These are phyloP conservation scores for Spongispora temasekensis DNA, from an alignment of 1,284 basidiomycete species.

Conservation along the genomic window DNA sequence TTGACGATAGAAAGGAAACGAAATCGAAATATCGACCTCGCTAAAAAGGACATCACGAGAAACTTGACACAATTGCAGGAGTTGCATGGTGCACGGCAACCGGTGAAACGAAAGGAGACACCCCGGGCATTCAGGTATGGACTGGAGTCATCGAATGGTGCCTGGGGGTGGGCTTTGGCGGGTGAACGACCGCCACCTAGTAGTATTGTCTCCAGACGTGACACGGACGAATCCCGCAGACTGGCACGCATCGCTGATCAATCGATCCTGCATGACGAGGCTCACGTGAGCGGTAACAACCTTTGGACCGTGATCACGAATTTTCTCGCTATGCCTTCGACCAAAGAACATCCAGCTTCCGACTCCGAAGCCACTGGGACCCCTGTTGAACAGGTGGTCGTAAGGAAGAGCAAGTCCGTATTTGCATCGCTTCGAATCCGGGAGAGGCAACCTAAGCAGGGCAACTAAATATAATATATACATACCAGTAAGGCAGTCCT, in stretches of 20 bases:
- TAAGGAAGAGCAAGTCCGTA: constrained; percentile 30
- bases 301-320: constrained; percentile 69
- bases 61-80: constrained; percentile 50
- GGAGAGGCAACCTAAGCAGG: constrained; percentile 11
- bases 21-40: constrained; percentile 55
- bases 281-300: constrained; percentile 61
- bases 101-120: constrained; percentile 28
- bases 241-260: constrained; percentile 72
- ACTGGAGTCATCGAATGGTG: constrained; percentile 46
- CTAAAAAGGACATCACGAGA: constrained; percentile 55
- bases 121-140: constrained; percentile 50
- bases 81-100: constrained; percentile 23
- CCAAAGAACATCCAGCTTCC: constrained; percentile 23
- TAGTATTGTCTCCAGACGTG: constrained; percentile 76
- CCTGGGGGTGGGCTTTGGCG: constrained; percentile 77
- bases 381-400: not conserved
- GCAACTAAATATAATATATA: constrained; percentile 1
- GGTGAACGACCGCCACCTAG: constrained; percentile 78
- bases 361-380: constrained; percentile 15
- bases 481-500: not conserved
- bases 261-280: constrained; percentile 56
- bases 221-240: constrained; percentile 71
- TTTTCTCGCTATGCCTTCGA: constrained; percentile 51
- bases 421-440: constrained; percentile 26
- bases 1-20: constrained; percentile 64